These are phyloP conservation scores for Penicillium sp. DNA, from an alignment of 2,329 filamentous ascomycete species.

Conservation along the genomic window DNA sequence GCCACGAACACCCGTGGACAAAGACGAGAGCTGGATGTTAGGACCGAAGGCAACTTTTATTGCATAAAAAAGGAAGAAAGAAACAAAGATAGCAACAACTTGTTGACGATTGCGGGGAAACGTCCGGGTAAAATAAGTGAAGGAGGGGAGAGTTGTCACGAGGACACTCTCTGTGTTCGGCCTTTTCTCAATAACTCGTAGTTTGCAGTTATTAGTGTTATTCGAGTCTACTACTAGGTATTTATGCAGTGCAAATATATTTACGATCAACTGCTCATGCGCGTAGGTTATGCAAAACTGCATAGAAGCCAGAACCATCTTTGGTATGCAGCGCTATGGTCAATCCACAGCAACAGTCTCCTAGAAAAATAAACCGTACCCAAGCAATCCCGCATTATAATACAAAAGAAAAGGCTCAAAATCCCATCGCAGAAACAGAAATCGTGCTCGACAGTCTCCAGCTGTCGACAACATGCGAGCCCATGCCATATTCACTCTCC, in stretches of 20 bases:
- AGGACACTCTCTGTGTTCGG: conserved; percentile 6
- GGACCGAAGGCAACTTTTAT: neutral
- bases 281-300: neutral
- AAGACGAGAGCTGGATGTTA: neutral
- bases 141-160: conserved; percentile 17
- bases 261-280: too few species aligned
- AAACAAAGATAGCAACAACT: too few species aligned
- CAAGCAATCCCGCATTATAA: neutral
- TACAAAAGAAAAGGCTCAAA: neutral
- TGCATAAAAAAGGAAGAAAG: too few species aligned
- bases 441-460: neutral
- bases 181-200: neutral
- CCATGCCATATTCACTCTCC: neutral
- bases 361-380: neutral
- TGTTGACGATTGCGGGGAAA: conserved; percentile 10
- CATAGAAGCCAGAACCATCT: neutral
- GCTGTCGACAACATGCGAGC: neutral
- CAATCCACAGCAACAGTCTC: neutral
- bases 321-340: neutral
- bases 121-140: conserved; percentile 1
- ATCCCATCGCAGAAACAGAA: neutral
- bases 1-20: neutral
- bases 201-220: too few species aligned
- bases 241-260: too few species aligned
- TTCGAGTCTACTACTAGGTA: too few species aligned